Evolutionary conservation across 2,329 filamentous ascomycete species (phyloP), one percentile per base, ranked within the genome.

Genomic region (Epichloe coenophiala): DNA sequence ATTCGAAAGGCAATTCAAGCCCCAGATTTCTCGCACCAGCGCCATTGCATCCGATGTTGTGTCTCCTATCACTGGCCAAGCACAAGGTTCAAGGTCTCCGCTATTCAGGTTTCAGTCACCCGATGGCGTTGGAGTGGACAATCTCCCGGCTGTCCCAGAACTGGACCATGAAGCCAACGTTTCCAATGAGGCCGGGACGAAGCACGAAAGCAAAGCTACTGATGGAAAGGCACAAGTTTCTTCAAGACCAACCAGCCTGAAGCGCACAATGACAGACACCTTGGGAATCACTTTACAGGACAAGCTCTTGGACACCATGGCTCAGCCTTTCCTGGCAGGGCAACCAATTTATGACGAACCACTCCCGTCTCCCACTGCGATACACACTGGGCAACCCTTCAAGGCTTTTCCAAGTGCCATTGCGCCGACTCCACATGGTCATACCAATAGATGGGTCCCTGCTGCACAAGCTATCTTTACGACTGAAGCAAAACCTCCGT

Each of bases 381-480:
- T 67, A 33, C 66, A 65, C 43, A 70, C 69, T 49, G 61, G 65
- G 44, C 68, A 70, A 51, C 63, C 63, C 8, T 66, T 64, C 38
- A 69, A 67, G 17, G 61, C 66, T 48, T 71, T 75, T 23, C 69
- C 78, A 2, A 68, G 68, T 15, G 64, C 71, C n/a, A 57, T 78
- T 2, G 74, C 72, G 11, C 72, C 83, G 15, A 72, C 77, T 9
- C 77, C 87, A n/a, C 91, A 96, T 65, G 86, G 86, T 8, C 90
- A 96, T 67, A 86, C 88, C 52, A 93, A 87, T 60, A 81, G 93
- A 65, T 95, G 89, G 82, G 83, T 86, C 13, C 89, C 89, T 7
- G 87, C 88, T 41, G 87, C 91, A 5, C 93, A 98, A 65, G 93
- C 93, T 49, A 96, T 98, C 51, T 98, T 98, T 64, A 94, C 91